phyloP scores from a whole-genome alignment of 495 filamentous ascomycete genomes.

The Trichoderma asperelloides region DNA sequence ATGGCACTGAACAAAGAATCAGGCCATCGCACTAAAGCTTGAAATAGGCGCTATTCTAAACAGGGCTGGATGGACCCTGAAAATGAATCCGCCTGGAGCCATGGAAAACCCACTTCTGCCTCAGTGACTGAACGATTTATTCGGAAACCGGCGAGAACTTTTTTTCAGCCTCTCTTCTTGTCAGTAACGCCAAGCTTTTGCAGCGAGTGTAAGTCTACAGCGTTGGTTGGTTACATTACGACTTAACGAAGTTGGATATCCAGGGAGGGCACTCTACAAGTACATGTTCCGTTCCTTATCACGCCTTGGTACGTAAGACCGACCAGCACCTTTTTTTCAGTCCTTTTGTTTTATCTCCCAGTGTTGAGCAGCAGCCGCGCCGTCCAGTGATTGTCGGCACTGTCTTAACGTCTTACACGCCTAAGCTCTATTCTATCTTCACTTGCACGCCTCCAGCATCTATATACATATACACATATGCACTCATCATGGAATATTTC shows the following conservation, averaged over 20 bases:
- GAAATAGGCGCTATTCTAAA: not conserved
- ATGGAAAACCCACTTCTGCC: not conserved
- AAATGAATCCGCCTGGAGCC: not conserved
- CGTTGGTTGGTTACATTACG: too few relatives aligned
- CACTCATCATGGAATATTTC: not conserved
- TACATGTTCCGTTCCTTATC: too few relatives aligned
- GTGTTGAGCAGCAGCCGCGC: not conserved
- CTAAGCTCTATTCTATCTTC: not conserved
- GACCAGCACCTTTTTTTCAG: not conserved
- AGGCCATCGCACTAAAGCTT: not conserved
- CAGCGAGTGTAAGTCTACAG: too few relatives aligned
- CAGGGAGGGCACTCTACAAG: too few relatives aligned
- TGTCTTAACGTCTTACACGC: not conserved
- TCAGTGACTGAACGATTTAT: not conserved
- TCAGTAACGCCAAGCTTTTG: too few relatives aligned
- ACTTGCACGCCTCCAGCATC: not conserved
- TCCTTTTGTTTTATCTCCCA: not conserved
- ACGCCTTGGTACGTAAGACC: not conserved
- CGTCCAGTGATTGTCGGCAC: not conserved
- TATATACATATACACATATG: not conserved
- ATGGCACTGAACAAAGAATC: not conserved
- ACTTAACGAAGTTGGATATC: too few relatives aligned
- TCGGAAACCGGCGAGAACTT: not conserved
- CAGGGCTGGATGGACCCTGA: not conserved
- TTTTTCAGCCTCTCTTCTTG: not conserved